Conservation (phyloP, 768 basidiomycete genomes). For the Tylopilus plumbeoviolaceoides region DNA sequence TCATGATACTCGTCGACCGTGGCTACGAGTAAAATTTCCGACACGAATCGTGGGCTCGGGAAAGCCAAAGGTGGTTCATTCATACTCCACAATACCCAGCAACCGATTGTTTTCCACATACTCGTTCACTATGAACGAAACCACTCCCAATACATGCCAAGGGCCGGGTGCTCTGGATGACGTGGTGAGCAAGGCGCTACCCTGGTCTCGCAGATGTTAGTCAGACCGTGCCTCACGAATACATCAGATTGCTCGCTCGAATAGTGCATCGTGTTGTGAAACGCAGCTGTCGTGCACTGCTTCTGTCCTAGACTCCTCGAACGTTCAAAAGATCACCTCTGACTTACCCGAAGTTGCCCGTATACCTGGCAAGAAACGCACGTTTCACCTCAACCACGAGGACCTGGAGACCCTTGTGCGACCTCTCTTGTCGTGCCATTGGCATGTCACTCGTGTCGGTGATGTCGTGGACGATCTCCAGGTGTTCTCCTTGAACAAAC, state of each 20-base stretch:
- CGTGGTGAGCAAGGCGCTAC: conserved; percentile 12
- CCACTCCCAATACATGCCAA: not conserved
- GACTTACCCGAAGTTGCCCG: conserved; percentile 25
- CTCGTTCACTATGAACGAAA: conserved; percentile 4
- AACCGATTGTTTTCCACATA: conserved; percentile 2
- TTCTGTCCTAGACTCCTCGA: conserved; percentile 14
- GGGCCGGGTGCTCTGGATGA: conserved; percentile 17
- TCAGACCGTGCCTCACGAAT: not conserved
- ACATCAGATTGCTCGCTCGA: conserved; percentile 19
- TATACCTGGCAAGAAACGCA: conserved; percentile 30
- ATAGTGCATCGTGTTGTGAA: conserved; percentile 11
- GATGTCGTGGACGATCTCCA: conserved; percentile 7
- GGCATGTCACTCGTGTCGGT: conserved; percentile 22
- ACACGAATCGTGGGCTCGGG: not conserved
- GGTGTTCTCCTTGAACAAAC: conserved; percentile 26
- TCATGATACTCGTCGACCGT: not conserved
- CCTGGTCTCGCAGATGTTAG: not conserved
- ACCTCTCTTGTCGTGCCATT: conserved; percentile 35
- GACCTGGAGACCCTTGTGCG: conserved; percentile 33
- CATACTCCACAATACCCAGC: not conserved
- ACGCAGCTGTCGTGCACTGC: not conserved
- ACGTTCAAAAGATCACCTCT: conserved; percentile 10
- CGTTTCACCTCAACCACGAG: conserved; percentile 30
- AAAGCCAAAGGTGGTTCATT: not conserved
- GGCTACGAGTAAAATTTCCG: not conserved